phyloP scores from a whole-genome alignment of 208 protist genomes.

The Acanthamoeba castellanii region DNA sequence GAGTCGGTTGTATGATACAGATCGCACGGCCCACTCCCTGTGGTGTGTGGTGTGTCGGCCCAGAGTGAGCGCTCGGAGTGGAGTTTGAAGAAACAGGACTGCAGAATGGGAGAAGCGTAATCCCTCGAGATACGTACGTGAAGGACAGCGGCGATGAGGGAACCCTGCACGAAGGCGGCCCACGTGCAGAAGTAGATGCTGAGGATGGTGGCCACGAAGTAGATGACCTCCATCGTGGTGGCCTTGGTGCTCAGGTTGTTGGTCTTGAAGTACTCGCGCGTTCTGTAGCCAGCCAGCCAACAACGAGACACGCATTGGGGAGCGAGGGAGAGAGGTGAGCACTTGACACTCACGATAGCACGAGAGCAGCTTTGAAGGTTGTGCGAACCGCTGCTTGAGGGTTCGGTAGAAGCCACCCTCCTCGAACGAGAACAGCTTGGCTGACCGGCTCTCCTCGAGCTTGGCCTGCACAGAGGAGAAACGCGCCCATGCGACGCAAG shows the following conservation, averaged over 20 bases:
- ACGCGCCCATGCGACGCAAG: neutral
- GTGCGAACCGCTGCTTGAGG: slow-evolving; percentile 64
- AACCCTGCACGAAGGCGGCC: slow-evolving; percentile 75
- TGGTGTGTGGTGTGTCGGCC: neutral
- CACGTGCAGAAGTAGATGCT: slow-evolving; percentile 70
- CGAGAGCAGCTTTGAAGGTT: neutral
- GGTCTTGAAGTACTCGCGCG: slow-evolving; percentile 78
- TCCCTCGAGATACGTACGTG: neutral
- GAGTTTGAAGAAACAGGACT: too few species aligned
- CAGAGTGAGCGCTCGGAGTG: neutral
- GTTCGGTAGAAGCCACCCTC: slow-evolving; percentile 81
- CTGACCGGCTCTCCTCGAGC: slow-evolving; percentile 44
- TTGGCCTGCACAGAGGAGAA: neutral
- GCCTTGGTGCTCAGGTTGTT: slow-evolving; percentile 77
- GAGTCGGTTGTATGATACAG: slow-evolving; percentile 77
- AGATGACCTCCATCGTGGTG: slow-evolving; percentile 58
- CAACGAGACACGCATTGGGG: too few species aligned
- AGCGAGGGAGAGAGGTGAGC: neutral
- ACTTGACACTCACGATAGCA: neutral
- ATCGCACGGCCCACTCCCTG: slow-evolving; percentile 74
- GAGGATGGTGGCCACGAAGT: slow-evolving; percentile 73
- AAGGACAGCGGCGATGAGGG: slow-evolving; percentile 66
- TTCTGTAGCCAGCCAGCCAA: neutral
- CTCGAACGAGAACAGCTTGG: slow-evolving; percentile 78
- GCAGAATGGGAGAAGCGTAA: neutral